These are phyloP conservation scores for Perkinsus marinus DNA, from an alignment of 169 alveolate genomes.

Conservation along the genomic window DNA sequence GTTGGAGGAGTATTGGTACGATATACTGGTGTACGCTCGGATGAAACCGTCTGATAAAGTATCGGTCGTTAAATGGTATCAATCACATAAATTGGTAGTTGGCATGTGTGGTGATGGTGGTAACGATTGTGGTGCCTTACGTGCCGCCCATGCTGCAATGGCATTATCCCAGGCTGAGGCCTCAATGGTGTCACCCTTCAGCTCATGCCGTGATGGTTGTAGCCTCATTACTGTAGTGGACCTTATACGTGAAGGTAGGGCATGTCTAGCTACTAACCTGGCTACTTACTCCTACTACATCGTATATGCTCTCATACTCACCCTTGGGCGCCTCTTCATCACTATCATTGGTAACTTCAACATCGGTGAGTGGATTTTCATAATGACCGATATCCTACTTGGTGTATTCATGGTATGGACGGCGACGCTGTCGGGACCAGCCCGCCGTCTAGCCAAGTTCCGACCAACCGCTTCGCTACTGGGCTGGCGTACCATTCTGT, in stretches of 20 bases:
- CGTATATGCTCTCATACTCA: neutral
- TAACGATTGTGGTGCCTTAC: conserved; percentile 71
- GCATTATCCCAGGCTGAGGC: conserved; percentile 71
- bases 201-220: conserved; percentile 16
- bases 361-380: neutral
- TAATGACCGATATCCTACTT: neutral
- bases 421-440: neutral
- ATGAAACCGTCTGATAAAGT: neutral
- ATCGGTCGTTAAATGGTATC: neutral
- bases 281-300: neutral
- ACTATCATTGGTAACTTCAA: neutral
- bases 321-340: neutral
- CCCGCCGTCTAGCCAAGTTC: neutral
- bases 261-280: neutral
- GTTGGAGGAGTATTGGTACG: no score
- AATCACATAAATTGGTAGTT: conserved; percentile 5
- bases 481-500: neutral
- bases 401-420: neutral
- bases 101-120: conserved; percentile 86
- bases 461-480: neutral
- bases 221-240: neutral
- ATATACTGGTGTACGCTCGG: neutral
- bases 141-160: conserved; percentile 66
- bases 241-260: neutral
- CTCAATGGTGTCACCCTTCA: conserved; percentile 65